Conservation (phyloP, 345 rosid species). For the Garcia nutans region DNA sequence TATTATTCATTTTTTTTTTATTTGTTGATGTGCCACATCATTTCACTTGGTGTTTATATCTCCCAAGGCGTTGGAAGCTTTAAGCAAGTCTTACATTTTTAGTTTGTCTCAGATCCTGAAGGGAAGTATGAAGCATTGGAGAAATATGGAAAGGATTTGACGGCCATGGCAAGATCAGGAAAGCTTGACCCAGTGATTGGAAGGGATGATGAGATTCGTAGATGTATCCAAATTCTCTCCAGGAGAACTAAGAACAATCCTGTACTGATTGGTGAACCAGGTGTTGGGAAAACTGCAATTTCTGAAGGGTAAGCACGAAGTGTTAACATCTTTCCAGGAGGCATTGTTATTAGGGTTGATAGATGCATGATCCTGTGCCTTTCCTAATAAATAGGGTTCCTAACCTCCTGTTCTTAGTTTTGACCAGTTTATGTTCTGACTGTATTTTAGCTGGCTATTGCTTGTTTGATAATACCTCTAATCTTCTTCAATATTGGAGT, state of each 20-base stretch:
- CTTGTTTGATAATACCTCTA: not conserved
- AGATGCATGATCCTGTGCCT: not conserved
- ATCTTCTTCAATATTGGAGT: not conserved
- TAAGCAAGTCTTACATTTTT: slow-evolving; percentile 15
- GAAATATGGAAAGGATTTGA: slow-evolving; percentile 94
- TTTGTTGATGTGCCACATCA: slow-evolving; percentile 4
- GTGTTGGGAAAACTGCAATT: slow-evolving; percentile 99
- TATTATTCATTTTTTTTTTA: not conserved
- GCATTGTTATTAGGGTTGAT: slow-evolving; percentile 8
- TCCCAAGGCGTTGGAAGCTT: not conserved
- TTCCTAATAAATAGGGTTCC: not conserved
- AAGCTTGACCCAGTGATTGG: slow-evolving; percentile 98
- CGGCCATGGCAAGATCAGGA: slow-evolving; percentile 96
- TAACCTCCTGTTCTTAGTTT: not conserved
- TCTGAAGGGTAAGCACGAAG: slow-evolving; percentile 78
- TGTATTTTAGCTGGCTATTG: not conserved
- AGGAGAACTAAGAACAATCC: slow-evolving; percentile 99
- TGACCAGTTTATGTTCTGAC: not conserved
- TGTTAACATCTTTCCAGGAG: not conserved
- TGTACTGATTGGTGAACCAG: slow-evolving; percentile 97
- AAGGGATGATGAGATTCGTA: slow-evolving; percentile 97
- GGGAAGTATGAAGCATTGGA: slow-evolving; percentile 96
- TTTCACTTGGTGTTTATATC: not conserved
- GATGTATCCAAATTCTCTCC: slow-evolving; percentile 96
- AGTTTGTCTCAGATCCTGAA: slow-evolving; percentile 72